Evolutionary conservation across 345 rosid species (phyloP), one percentile per base, ranked within the genome.

Genomic region (Pistacia vera): DNA sequence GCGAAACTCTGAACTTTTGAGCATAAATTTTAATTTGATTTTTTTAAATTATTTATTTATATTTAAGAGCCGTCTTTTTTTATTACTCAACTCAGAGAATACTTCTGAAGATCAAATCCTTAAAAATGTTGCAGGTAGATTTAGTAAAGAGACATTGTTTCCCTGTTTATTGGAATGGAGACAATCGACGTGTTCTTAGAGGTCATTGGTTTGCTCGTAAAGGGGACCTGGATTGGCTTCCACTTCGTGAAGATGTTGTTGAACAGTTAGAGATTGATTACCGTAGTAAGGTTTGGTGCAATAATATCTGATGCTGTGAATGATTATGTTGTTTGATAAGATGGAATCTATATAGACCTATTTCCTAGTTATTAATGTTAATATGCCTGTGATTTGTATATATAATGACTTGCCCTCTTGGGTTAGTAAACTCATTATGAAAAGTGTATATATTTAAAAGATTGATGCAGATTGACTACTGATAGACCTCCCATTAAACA

Each of bases 201-300:
- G 98, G 99, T 54, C 99, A 93, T 73, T 96, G 99, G 99, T 96
- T 96, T 80, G 98, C 97, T 76, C 84, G 92, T 70, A 93, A 92
- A 83, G 99, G 98, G 72, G 95, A 97, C 66, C 80, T 92, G 64
- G 97, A 91, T 85, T 94, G 98, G 99, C 87, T 92, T 75, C 99
- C 98, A 14, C 85, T 96, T 64, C 97, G 95, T 63, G 98, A 96
- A 84, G 94, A 92, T 78, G 89, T 96, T 44, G 83, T 97, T 41
- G 98, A 96, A 85, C 97, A 91, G 76, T 86, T 96, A 75, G 99
- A 96, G 86, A 81, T 81, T 78, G 97, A 97, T 35, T 96, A 93
- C 73, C 85, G 88, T 52, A 78, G 83, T 78, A 85, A 93, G 98
- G 99, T 96, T 75, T 76, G 78, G 63, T 44, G 20, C 12, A 38